phyloP scores from a whole-genome alignment of 2,329 filamentous ascomycete genomes.

The Berkeleyomyces rouxiae region DNA sequence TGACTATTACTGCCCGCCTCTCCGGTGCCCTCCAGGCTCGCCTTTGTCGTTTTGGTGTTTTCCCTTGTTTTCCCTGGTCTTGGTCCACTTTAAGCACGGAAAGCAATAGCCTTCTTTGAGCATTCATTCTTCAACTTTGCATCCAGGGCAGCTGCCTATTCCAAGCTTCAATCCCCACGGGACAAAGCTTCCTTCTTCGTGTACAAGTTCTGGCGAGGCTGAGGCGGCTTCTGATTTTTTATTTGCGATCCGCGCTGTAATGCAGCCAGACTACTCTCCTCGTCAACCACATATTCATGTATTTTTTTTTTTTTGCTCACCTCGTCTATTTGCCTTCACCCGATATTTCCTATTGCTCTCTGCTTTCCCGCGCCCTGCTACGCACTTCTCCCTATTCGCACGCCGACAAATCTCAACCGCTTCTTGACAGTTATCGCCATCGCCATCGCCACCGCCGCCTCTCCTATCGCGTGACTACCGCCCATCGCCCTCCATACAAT shows the following conservation, averaged over 20 bases:
- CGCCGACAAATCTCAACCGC: background rate
- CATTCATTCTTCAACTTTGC: background rate
- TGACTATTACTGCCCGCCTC: background rate
- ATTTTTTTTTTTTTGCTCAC: background rate
- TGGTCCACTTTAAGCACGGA: background rate
- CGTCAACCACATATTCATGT: background rate
- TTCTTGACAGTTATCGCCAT: background rate
- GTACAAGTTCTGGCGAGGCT: constrained; percentile 4
- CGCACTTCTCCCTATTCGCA: background rate
- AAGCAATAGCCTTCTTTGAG: background rate
- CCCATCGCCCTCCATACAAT: no score
- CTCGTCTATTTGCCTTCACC: background rate
- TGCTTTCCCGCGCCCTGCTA: background rate
- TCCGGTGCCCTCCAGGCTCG: background rate
- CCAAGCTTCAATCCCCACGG: background rate
- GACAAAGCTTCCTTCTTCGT: background rate
- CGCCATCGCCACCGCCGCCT: background rate
- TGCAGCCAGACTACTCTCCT: background rate
- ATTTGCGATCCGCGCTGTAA: background rate
- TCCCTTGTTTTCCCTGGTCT: no score
- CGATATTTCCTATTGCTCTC: background rate
- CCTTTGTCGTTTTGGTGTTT: no score
- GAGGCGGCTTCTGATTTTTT: background rate
- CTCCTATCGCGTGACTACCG: no score
- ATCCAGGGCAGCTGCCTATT: background rate